phyloP scores from a whole-genome alignment of 1,139 yeast genomes.

The Oligophagozyma castellii region DNA sequence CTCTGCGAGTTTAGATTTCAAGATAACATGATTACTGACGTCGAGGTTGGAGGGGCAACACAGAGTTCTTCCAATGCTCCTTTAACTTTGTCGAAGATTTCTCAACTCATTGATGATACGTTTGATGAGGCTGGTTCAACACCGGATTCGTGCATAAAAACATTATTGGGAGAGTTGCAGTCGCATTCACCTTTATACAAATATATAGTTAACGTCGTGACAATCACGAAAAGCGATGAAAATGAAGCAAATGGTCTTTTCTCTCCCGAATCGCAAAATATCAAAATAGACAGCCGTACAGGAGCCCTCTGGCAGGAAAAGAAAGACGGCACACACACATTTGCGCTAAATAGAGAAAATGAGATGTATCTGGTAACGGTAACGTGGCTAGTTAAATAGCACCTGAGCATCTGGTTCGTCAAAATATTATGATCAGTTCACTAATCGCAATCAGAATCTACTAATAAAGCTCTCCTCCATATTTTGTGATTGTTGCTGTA shows the following conservation, averaged over 20 bases:
- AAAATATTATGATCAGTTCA: no score
- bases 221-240: no score
- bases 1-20: no score
- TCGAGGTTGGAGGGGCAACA: no score
- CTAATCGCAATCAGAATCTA: neutral
- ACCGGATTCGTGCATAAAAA: constrained; percentile 8
- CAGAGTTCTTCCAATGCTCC: no score
- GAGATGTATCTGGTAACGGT: constrained; percentile 14
- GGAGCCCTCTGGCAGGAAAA: constrained; percentile 30
- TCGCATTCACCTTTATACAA: constrained; percentile 27
- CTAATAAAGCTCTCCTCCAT: neutral
- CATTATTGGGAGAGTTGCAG: constrained; percentile 16
- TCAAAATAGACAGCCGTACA: constrained; percentile 19
- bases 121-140: no score
- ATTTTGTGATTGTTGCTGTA: neutral
- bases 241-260: no score
- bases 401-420: no score
- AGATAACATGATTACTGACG: no score
- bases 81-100: no score
- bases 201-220: constrained; percentile 23
- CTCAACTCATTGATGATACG: no score
- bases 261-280: constrained; percentile 6
- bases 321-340: constrained; percentile 27
- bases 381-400: constrained; percentile 17
- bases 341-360: constrained; percentile 4